Base-by-base conservation (phyloP, 2,329 filamentous ascomycete species). In the Phialemoniopsis sp. region DNA sequence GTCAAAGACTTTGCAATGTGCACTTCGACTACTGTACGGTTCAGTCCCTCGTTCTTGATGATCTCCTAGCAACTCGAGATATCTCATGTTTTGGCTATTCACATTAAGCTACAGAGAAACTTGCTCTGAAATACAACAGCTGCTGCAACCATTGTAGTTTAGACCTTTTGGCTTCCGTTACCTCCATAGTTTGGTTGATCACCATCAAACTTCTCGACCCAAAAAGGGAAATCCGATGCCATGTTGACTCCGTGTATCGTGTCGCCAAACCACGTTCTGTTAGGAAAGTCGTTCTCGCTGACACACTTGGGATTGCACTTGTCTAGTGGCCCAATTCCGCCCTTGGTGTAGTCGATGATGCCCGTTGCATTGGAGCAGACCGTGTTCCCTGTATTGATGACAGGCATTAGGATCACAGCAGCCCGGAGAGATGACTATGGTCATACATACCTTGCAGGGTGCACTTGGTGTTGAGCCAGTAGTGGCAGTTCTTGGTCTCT, bases 261-360 rank as follows among this genome's bases (percentile, higher is more conserved):
- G 32, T 46, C 45, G n/a, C 42, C 42, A 26, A 42, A 46, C 34
- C 44, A 43, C 3, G 37, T 40, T 32, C 39, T 41, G 21, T 38
- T 39, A 8, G 44, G 44, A n/a, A 45, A 46, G 19, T 42, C 40
- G 34, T 40, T 42, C 39, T 46, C 34, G 39, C 36, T 40, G 39
- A 46, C 42, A 34, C 44, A 46, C 28, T 44, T 46, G 36, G 42
- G 42, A 42, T 46, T 44, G 29, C 44, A 46, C 34, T 42, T 39
- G 42, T 46, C 44, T 8, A 41, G 41, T 7, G 44, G 44, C 4
- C 44, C 44, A 8, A 42, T 44, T 29, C 43, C 40, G 37, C 42
- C 42, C 10, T 38, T 32, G 17, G 44, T 46, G 34, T 42, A 39
- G 32, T 46, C 42, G 12, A 46, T 41, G 34, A 46, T 42, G 32